Evolutionary conservation across 345 rosid genomes (phyloP), one percentile per base, ranked within the genome.

Genomic region (Brassica carinata): DNA sequence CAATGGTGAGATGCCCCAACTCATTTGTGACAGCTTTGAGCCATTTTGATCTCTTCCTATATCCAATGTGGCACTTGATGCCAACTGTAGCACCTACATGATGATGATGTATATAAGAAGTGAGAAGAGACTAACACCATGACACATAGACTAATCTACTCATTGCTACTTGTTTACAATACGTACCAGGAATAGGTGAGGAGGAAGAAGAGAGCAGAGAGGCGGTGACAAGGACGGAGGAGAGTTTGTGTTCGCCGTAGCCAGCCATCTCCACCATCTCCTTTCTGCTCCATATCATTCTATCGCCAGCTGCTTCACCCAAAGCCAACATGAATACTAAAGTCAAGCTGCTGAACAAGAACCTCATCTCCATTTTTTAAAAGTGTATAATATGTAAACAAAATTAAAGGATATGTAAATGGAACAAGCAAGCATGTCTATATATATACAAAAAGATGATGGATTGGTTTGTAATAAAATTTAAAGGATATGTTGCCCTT

Each of bases 291-390:
- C 84, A 81, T 76, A 17, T 40, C 59, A 69, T 27, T 45, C 30
- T 76, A 2, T 71, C 77, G 14, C 51, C 62, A 81, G 17, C 61
- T 87, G 91, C 79, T 85, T 87, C 84, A 43, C 85, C 71, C 77
- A 83, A 80, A 81, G 81, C 64, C 80, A 83, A n/a, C 87, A 91
- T 9, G 77, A 63, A n/a, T 1, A 80, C 45, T 71, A 80, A 29
- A 5, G 82, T 58, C 82, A 80, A 62, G 59, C 59, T 23, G 61
- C 27, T 2, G 14, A 64, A 62, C 15, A 80, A 74, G 75, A 73
- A 66, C 75, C 29, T 75, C 79, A 74, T 80, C 59, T 62, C n/a
- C 48, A 58, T 19, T 23, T n/a, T 73, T 29, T 23, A 17, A 65
- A 57, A 17, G 8, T 26, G 5, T 33, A 5, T 18, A 15, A 1